Conservation (phyloP, 768 basidiomycete genomes). For the Hypholoma fasciculare region DNA sequence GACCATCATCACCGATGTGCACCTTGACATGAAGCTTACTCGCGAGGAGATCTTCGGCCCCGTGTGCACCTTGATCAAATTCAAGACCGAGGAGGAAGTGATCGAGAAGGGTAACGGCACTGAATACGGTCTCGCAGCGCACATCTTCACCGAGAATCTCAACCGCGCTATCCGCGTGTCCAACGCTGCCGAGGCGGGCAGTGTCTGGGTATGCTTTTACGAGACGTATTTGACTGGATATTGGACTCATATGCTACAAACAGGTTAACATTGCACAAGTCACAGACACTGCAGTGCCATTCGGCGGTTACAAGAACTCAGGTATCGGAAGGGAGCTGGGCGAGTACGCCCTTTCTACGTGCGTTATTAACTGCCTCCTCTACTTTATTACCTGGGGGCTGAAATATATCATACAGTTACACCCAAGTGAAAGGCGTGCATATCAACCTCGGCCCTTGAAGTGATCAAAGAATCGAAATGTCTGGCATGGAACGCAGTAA, state of each 20-base stretch:
- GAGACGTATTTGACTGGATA: not conserved
- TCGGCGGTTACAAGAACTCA: slow-evolving; percentile 85
- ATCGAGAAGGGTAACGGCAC: slow-evolving; percentile 83
- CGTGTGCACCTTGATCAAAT: slow-evolving; percentile 74
- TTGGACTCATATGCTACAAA: not conserved
- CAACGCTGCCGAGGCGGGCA: slow-evolving; percentile 78
- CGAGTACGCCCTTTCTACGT: slow-evolving; percentile 71
- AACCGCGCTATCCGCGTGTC: slow-evolving; percentile 72
- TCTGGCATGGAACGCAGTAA: not conserved
- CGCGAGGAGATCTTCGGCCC: slow-evolving; percentile 81
- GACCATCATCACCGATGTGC: slow-evolving; percentile 72
- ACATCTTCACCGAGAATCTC: slow-evolving; percentile 83
- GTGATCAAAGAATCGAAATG: not conserved
- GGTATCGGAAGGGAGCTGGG: slow-evolving; percentile 85
- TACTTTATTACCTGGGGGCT: not conserved
- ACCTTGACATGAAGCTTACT: slow-evolving; percentile 73
- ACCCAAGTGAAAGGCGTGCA: slow-evolving; percentile 72
- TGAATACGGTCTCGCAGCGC: slow-evolving; percentile 81
- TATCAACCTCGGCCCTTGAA: slow-evolving; percentile 45
- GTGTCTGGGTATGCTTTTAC: slow-evolving; percentile 55
- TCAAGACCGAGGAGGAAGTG: slow-evolving; percentile 69
- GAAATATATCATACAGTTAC: slow-evolving; percentile 38
- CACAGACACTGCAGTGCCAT: slow-evolving; percentile 61
- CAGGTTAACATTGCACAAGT: slow-evolving; percentile 50
- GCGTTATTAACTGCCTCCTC: slow-evolving; percentile 16